phyloP scores from a whole-genome alignment of 2,329 filamentous ascomycete genomes.

The Apiospora kogelbergensis region DNA sequence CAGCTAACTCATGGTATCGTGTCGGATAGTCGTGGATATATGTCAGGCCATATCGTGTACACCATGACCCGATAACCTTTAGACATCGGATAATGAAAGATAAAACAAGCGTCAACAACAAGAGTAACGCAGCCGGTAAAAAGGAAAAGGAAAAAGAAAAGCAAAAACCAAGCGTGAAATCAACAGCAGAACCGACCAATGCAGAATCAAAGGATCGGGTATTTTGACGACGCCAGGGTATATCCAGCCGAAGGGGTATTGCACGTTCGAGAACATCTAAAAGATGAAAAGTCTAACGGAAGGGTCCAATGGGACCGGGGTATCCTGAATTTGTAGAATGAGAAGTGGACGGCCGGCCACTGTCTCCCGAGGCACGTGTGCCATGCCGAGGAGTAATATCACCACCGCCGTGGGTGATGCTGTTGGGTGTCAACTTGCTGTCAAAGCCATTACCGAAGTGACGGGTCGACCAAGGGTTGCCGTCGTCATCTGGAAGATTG shows the following conservation, averaged over 20 bases:
- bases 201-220: slow-evolving; percentile 44
- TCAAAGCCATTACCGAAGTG: slow-evolving; percentile 66
- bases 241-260: slow-evolving; percentile 62
- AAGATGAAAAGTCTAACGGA: slow-evolving; percentile 67
- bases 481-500: slow-evolving; percentile 86
- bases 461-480: slow-evolving; percentile 60
- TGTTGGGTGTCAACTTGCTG: slow-evolving; percentile 57
- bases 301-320: slow-evolving; percentile 88
- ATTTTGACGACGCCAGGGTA: slow-evolving; percentile 64
- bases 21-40: slow-evolving; percentile 31
- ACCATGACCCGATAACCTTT: slow-evolving; percentile 23
- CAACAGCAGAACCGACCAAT: slow-evolving; percentile 45
- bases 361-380: slow-evolving; percentile 82
- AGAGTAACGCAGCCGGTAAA: slow-evolving; percentile 23
- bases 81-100: not conserved
- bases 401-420: slow-evolving; percentile 69
- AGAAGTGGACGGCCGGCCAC: slow-evolving; percentile 89
- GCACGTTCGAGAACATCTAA: slow-evolving; percentile 48
- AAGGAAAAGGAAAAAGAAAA: slow-evolving; percentile 21
- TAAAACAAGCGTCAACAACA: not conserved
- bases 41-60: slow-evolving; percentile 30
- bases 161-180: slow-evolving; percentile 27
- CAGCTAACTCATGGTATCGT: slow-evolving; percentile 35
- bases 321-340: slow-evolving; percentile 96
- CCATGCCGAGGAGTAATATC: slow-evolving; percentile 83